Evolutionary conservation across 2,329 filamentous ascomycete species (phyloP).

Genomic region (Hysterium pulicare): DNA sequence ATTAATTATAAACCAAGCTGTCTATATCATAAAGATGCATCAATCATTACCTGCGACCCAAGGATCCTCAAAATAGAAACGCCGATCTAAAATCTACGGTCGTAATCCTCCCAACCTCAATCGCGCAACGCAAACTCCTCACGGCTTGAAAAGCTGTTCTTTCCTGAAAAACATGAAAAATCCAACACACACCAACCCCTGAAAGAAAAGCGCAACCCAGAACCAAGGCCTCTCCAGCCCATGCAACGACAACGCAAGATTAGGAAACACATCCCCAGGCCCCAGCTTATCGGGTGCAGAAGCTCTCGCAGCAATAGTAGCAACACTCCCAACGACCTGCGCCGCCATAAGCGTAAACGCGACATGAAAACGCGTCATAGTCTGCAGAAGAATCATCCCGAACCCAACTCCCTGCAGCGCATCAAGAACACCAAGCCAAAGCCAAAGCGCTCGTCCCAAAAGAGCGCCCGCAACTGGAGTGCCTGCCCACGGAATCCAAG

Average conservation of each 20-base stretch:
- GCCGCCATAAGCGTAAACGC: conserved; percentile 59
- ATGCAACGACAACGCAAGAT: conserved; percentile 51
- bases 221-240: conserved; percentile 49
- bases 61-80: no score
- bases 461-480: conserved; percentile 53
- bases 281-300: conserved; percentile 60
- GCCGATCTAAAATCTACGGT: no score
- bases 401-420: conserved; percentile 64
- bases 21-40: no score
- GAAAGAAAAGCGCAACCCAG: conserved; percentile 57
- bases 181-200: conserved; percentile 56
- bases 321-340: conserved; percentile 60
- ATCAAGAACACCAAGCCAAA: conserved; percentile 66
- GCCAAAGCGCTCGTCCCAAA: conserved; percentile 58
- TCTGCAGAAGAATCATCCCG: conserved; percentile 66
- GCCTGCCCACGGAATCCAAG: conserved; percentile 57
- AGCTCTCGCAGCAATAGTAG: conserved; percentile 60
- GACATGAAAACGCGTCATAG: conserved; percentile 63
- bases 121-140: no score
- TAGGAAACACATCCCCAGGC: conserved; percentile 60
- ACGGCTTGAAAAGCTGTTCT: conserved; percentile 55
- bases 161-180: conserved; percentile 56
- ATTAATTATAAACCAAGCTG: no score
- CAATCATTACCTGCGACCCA: no score
- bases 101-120: no score